Conservation (phyloP, 192 early-diverging fungal species). For the Dissophora globulifera region DNA sequence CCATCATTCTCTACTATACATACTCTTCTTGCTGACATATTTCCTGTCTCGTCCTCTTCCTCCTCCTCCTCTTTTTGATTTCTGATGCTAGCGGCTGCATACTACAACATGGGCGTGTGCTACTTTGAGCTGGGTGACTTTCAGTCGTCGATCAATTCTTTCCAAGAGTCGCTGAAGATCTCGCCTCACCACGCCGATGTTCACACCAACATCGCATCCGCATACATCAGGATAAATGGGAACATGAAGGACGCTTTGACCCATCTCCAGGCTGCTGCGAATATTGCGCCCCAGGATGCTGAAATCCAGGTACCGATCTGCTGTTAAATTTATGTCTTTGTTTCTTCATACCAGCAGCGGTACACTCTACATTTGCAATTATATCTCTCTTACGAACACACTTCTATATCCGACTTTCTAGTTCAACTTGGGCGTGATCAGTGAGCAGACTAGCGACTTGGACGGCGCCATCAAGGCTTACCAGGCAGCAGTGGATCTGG, state of each 20-base stretch:
- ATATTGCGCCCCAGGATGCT: constrained; percentile 40
- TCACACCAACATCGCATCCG: constrained; percentile 43
- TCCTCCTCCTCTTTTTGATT: not conserved
- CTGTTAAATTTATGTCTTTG: no score
- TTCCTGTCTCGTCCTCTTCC: not conserved
- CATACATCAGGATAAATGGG: constrained; percentile 37
- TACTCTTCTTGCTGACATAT: no score
- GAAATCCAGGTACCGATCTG: constrained; percentile 32
- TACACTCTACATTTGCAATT: no score
- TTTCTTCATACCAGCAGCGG: no score
- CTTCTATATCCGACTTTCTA: constrained; percentile 5
- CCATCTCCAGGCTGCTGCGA: constrained; percentile 46
- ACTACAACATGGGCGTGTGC: constrained; percentile 51
- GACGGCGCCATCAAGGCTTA: constrained; percentile 42
- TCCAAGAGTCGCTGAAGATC: constrained; percentile 46
- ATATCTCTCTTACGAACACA: not conserved
- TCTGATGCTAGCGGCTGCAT: constrained; percentile 28
- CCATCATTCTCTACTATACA: not conserved
- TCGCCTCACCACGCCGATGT: constrained; percentile 46
- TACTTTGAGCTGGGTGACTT: constrained; percentile 48
- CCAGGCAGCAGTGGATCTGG: constrained; percentile 25
- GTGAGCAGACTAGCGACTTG: constrained; percentile 36
- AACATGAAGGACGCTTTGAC: constrained; percentile 29
- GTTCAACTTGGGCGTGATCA: constrained; percentile 48
- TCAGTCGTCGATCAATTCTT: constrained; percentile 48